Base-by-base conservation (phyloP, 1,284 basidiomycete species). In the Sphagnurus paluster region DNA sequence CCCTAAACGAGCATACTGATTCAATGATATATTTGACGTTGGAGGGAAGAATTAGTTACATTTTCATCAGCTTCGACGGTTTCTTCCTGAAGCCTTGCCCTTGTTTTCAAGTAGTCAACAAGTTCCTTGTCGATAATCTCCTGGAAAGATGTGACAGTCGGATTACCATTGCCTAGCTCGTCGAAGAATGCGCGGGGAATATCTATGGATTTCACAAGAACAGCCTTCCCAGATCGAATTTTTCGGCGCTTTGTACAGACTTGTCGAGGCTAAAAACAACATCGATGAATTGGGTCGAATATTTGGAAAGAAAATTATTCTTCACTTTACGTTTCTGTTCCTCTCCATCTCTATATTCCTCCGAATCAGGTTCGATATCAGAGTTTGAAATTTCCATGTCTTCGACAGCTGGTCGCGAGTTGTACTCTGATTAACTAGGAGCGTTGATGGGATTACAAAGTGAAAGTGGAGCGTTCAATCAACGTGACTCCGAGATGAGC, bases 81-180 rank as follows among this genome's bases (percentile, higher is more conserved):
- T 21, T 53, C 47, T 38, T 60, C 60, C 40, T 68, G 64, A 7
- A 61, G 35, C 4, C 39, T 46, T 19, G 57, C 48, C 51, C 71
- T 63, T 14, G 62, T 58, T 39, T 60, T 56, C 1, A 69, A 41
- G 37, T 63, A 66, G n/a, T 70, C 66, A 5, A 65, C 60, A 8
- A 74, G 57, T 10, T 67, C 44, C 11, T 52, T 34, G 11, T 66
- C 59, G n/a, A 72, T 63, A n/a, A 66, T 47, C 11, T 67, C 64
- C 25, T 75, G 71, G 42, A 73, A 71, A 11, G 58, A 56, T 14
- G 39, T 30, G 23, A 55, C 42, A 17, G 37, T 32, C 34, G 41
- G 43, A 40, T 53, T 39, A 6, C 44, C 49, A 34, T 48, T 44
- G 29, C 47, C 50, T 14, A 57, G 28, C 39, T 57, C 50, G 35